Evolutionary conservation across 2,329 filamentous ascomycete genomes (phyloP).

Genomic region (Calonectria ilicicola): DNA sequence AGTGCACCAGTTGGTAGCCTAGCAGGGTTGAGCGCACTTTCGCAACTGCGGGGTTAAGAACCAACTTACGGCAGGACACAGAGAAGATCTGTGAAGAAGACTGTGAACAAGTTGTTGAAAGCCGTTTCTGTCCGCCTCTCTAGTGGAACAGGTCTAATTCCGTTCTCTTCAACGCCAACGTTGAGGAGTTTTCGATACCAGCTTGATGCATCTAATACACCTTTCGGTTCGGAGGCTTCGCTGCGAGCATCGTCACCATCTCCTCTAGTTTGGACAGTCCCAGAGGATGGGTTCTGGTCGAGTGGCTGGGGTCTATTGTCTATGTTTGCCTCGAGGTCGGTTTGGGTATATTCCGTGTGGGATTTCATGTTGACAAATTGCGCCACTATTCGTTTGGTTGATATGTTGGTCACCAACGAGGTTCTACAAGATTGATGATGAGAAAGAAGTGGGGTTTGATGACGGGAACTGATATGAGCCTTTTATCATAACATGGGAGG

Average conservation of each 20-base stretch:
- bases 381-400: background rate
- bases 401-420: background rate
- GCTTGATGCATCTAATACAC: conserved; percentile 44
- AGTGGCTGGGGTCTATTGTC: background rate
- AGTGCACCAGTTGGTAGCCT: conserved; percentile 70
- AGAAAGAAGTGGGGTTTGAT: background rate
- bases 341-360: background rate
- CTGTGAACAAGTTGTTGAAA: conserved; percentile 68
- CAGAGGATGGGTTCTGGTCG: background rate
- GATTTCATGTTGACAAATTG: background rate
- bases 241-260: conserved; percentile 35
- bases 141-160: conserved; percentile 66
- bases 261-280: background rate
- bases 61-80: conserved; percentile 67
- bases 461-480: background rate
- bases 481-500: background rate
- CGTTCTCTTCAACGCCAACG: conserved; percentile 64
- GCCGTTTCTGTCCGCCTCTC: conserved; percentile 65
- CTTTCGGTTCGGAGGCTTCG: conserved; percentile 45
- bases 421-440: background rate
- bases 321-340: conserved; percentile 29
- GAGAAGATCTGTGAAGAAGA: conserved; percentile 70
- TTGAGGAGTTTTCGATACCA: conserved; percentile 59
- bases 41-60: background rate
- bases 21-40: conserved; percentile 17